Evolutionary conservation across 208 protist genomes (phyloP), one percentile per base, ranked within the genome.

Genomic region (Blechomonas ayalai): DNA sequence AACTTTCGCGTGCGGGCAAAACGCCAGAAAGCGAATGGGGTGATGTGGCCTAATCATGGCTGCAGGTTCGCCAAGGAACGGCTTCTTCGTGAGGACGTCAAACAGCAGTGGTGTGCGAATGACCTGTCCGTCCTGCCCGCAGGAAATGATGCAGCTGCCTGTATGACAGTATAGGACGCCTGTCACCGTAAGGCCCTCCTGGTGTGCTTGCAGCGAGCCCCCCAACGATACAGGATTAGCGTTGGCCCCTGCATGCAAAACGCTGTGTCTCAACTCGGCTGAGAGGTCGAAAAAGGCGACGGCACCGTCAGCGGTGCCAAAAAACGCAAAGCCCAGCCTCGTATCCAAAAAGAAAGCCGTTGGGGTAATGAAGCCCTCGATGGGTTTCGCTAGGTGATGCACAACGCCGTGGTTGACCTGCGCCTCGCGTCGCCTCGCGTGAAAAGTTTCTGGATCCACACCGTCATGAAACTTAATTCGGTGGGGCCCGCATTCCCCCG

Each of bases 351-450:
- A 78, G 24, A 68, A 64, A 27, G 73, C 39, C 5, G 65, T 89
- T n/a, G 84, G 84, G 7, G 45, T 52, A 25, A 81, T 59, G 48
- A 84, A 89, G 52, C 80, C 77, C 36, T 85, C 67, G 9, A 92
- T 53, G 4, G 80, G 69, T 26, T 69, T 65, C 16, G 67, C 82
- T 5, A 63, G 56, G n/a, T n/a, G n/a, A n/a, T n/a, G n/a, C n/a
- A 13, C 31, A 35, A 35, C 12, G 31, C 31, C 12, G 31, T 13
- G 31, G 12, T 35, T 35, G 10, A n/a, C n/a, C 34, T 75, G 66
- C 23, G 74, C 53, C 23, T 82, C 65, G 52, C 59, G 55, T 10
- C 63, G 57, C 33, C 49, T 52, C n/a, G 34, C 38, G 26, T 77
- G 72, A 33, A 66, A 82, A 4, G 53, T 40, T 12, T 69, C 61